These are phyloP conservation scores for Rhynchospora tenuis DNA, from an alignment of 176 grass and related monocot species.

Conservation along the genomic window DNA sequence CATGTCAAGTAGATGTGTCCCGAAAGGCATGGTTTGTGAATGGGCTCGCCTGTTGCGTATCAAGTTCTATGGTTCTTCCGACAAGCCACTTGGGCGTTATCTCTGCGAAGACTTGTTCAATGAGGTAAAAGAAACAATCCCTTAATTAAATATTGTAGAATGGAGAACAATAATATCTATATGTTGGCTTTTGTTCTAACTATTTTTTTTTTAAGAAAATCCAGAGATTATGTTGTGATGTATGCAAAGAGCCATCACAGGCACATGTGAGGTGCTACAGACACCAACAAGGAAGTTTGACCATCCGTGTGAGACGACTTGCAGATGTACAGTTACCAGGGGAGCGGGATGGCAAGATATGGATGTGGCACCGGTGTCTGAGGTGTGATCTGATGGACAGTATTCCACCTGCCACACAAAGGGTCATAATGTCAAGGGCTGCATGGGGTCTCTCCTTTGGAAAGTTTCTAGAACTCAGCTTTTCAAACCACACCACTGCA, in stretches of 20 bases:
- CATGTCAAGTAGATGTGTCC: conserved; percentile 58
- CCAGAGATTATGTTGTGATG: conserved; percentile 59
- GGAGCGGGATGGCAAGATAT: conserved; percentile 81
- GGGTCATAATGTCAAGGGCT: conserved; percentile 82
- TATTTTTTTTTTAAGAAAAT: background rate
- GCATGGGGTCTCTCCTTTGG: conserved; percentile 94
- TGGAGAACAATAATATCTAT: background rate
- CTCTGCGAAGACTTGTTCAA: conserved; percentile 84
- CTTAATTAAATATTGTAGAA: conserved; percentile 6
- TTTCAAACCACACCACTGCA: conserved; percentile 81
- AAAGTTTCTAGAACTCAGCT: conserved; percentile 93
- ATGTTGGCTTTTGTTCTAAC: background rate
- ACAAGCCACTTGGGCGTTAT: conserved; percentile 93
- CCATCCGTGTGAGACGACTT: conserved; percentile 61
- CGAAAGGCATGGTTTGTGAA: conserved; percentile 55
- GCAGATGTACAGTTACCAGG: conserved; percentile 49
- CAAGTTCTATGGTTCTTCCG: conserved; percentile 85
- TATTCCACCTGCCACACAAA: conserved; percentile 63
- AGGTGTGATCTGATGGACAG: conserved; percentile 69
- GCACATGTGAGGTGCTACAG: conserved; percentile 76
- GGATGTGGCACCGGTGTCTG: conserved; percentile 97
- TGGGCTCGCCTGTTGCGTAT: conserved; percentile 62
- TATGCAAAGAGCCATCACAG: conserved; percentile 77
- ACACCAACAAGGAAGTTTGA: conserved; percentile 76
- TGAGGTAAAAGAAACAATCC: conserved; percentile 40